Conservation (phyloP, 164 flowering plant genomes). For the Tetracentron sinense region DNA sequence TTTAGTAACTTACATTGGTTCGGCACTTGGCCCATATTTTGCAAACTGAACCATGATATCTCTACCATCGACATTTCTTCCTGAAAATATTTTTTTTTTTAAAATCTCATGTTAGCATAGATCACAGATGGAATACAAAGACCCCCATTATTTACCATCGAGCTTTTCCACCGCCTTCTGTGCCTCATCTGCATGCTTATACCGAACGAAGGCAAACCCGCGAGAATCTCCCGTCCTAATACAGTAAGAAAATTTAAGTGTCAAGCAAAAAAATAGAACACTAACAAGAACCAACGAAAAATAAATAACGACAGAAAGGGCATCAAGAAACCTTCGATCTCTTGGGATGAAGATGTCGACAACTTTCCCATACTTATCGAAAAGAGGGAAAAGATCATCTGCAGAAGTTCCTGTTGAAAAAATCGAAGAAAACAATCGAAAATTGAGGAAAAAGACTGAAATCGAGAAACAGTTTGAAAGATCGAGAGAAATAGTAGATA, state of each 20-base stretch:
- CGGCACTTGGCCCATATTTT: slow-evolving; percentile 74
- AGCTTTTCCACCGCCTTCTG: slow-evolving; percentile 74
- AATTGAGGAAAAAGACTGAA: slow-evolving; percentile 2
- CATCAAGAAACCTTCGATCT: slow-evolving; percentile 50
- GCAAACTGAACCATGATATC: slow-evolving; percentile 83
- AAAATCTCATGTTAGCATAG: no score
- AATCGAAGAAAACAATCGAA: not conserved
- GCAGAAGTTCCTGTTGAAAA: slow-evolving; percentile 71
- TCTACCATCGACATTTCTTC: slow-evolving; percentile 65
- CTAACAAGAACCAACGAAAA: no score
- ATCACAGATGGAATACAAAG: no score
- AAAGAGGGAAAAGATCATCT: slow-evolving; percentile 87
- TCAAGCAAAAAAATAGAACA: not conserved
- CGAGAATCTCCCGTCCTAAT: slow-evolving; percentile 75
- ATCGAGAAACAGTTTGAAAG: not conserved
- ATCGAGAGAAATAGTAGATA: not conserved
- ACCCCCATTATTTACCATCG: no score
- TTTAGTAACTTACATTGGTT: slow-evolving; percentile 56
- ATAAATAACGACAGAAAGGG: not conserved
- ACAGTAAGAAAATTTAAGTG: not conserved
- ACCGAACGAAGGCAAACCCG: slow-evolving; percentile 76
- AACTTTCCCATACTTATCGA: slow-evolving; percentile 90
- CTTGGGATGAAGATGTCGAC: slow-evolving; percentile 94
- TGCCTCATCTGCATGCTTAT: slow-evolving; percentile 72
- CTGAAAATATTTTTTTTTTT: no score